phyloP scores from a whole-genome alignment of 345 rosid genomes.

The Bretschneidera sinensis region DNA sequence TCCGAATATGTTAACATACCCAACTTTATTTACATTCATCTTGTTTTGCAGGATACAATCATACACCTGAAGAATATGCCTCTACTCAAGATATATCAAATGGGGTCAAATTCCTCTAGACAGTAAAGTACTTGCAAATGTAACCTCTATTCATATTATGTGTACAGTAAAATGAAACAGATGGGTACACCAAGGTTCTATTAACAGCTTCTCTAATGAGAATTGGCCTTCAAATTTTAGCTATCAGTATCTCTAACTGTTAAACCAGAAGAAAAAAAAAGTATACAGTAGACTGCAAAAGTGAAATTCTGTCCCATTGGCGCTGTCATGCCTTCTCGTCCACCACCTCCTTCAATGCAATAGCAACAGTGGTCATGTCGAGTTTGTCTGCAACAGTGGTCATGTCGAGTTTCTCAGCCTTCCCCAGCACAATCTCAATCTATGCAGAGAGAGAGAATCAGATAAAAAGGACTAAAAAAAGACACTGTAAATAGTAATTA shows the following conservation, averaged over 20 bases:
- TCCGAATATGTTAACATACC: too few species aligned
- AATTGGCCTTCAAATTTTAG: neutral
- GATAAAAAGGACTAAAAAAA: neutral
- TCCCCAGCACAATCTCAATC: slow-evolving; percentile 33
- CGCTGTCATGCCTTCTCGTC: slow-evolving; percentile 6
- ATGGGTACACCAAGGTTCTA: neutral
- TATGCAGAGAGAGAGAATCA: neutral
- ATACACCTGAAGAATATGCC: slow-evolving; percentile 86
- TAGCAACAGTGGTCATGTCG: too few species aligned
- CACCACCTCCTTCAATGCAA: slow-evolving; percentile 3
- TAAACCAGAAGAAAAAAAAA: too few species aligned
- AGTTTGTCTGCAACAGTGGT: too few species aligned
- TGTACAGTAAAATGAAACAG: too few species aligned
- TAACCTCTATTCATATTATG: too few species aligned
- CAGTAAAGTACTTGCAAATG: slow-evolving; percentile 57
- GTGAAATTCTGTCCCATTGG: slow-evolving; percentile 2
- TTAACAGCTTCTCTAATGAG: neutral
- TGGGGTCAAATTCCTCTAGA: too few species aligned
- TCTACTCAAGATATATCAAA: slow-evolving; percentile 60
- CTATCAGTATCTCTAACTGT: neutral
- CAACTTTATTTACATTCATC: neutral
- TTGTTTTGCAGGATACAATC: slow-evolving; percentile 79
- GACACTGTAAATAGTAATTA: neutral
- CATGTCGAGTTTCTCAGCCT: slow-evolving; percentile 20
- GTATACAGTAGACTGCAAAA: too few species aligned